Base-by-base conservation (phyloP, 2,329 filamentous ascomycete genomes). In the Fusarium buharicum region DNA sequence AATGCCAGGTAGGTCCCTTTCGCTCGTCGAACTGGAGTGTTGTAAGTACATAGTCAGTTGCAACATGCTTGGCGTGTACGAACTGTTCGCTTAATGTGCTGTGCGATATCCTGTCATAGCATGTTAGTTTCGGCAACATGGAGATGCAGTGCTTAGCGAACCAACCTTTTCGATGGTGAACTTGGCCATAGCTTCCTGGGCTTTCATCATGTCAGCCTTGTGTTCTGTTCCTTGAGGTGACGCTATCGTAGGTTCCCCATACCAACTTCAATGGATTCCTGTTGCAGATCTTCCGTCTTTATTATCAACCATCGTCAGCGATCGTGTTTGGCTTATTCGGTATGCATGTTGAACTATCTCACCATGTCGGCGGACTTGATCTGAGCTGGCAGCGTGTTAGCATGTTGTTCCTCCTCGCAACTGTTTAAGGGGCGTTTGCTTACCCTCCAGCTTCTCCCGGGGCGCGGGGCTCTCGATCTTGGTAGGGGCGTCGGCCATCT, bases 361-460 rank as follows among this genome's bases (percentile, higher is more conserved):
- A 98, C 95, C 95, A 99, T 99, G 76, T 99, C 95, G 57, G 92
- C 94, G 70, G 93, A 97, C 84, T 99, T 99, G 79, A 99, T 89
- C 81, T 97, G 93, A 64, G 92, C 95, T 99, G 73, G 67, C 71
- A 31, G 44, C 30, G 33, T 55, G 59, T 66, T 38, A 64, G 56
- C 31, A 57, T 36, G 28, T 41, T 59, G 34, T 20, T 50, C 14
- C 33, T 34, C 30, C 14, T 50, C 49, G 16, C 38, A 11, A 20
- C 12, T 31, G 37, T 34, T 31, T 31, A 24, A 53, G 37, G 45
- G 47, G 43, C 9, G 39, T 34, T 50, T 46, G 51, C 77, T 75
- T 77, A 91, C 90, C 86, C 76, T 94, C 91, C 50, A 93, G 86
- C 85, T 92, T 93, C 75, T 91, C 88, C 74, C 86, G 83, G 72